These are phyloP conservation scores for Biancaea sappan DNA, from an alignment of 306 rosid species.

Conservation along the genomic window DNA sequence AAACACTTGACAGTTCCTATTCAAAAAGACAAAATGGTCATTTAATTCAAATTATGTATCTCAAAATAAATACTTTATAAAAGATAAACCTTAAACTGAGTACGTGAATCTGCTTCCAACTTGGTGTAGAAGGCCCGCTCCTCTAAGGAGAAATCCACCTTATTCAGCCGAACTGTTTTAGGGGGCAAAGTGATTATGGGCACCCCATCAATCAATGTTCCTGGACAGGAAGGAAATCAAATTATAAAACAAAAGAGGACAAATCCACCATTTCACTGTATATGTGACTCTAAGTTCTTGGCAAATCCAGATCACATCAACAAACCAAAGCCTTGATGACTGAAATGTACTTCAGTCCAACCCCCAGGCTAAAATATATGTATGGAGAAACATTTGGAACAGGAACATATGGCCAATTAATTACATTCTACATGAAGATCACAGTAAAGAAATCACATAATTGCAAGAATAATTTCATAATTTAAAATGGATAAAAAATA, in stretches of 20 bases:
- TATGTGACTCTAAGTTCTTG: slow-evolving; percentile 27
- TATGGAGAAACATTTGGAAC: slow-evolving; percentile 2
- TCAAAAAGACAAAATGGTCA: slow-evolving; percentile 9
- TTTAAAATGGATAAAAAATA: slow-evolving; percentile 13
- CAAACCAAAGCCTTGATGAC: slow-evolving; percentile 19
- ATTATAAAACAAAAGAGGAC: slow-evolving; percentile 31
- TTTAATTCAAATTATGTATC: neutral
- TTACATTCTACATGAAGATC: neutral
- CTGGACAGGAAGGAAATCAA: slow-evolving; percentile 43
- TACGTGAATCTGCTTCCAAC: slow-evolving; percentile 90
- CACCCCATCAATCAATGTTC: slow-evolving; percentile 85
- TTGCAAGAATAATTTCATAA: slow-evolving; percentile 19
- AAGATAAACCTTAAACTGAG: slow-evolving; percentile 78
- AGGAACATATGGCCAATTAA: slow-evolving; percentile 13
- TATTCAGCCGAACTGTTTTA: slow-evolving; percentile 63
- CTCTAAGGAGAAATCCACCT: slow-evolving; percentile 80
- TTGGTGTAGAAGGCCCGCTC: slow-evolving; percentile 93
- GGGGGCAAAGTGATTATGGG: slow-evolving; percentile 91
- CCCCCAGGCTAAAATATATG: slow-evolving; percentile 19
- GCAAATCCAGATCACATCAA: slow-evolving; percentile 19
- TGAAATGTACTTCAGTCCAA: slow-evolving; percentile 20
- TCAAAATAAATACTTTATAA: slow-evolving; percentile 25
- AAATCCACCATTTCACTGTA: slow-evolving; percentile 27
- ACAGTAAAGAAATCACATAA: slow-evolving; percentile 9
- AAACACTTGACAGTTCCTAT: slow-evolving; percentile 12